These are phyloP conservation scores for Phanerochaete sordida DNA, from an alignment of 768 basidiomycete species.

Conservation along the genomic window DNA sequence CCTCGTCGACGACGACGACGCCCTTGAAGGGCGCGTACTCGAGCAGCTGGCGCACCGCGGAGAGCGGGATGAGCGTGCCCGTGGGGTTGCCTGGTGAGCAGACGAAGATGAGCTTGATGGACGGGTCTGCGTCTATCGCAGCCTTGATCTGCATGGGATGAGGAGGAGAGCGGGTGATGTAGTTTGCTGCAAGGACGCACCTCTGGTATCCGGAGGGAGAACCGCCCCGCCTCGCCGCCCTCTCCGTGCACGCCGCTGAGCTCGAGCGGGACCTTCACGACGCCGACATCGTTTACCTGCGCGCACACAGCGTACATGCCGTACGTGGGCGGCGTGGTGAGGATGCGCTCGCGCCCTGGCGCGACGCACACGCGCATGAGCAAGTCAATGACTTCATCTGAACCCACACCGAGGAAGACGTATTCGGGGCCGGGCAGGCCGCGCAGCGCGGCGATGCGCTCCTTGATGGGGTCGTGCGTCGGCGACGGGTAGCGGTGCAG, in stretches of 20 bases:
- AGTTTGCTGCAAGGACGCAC: conserved; percentile 36
- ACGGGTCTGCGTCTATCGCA: conserved; percentile 61
- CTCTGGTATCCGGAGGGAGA: conserved; percentile 71
- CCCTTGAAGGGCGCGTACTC: conserved; percentile 85
- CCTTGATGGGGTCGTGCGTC: conserved; percentile 75
- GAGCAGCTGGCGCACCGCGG: conserved; percentile 63
- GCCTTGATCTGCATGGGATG: conserved; percentile 55
- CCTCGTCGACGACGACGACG: conserved; percentile 92
- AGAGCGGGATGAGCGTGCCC: conserved; percentile 77
- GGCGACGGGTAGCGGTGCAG: conserved; percentile 96
- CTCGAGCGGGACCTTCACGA: conserved; percentile 75
- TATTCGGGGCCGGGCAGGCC: conserved; percentile 54
- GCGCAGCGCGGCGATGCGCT: conserved; percentile 69
- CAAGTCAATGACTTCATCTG: conserved; percentile 94
- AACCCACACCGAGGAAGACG: conserved; percentile 94
- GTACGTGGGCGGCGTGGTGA: conserved; percentile 93
- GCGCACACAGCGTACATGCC: conserved; percentile 97
- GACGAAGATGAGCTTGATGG: conserved; percentile 89
- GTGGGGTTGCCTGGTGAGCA: conserved; percentile 98
- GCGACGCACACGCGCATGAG: conserved; percentile 86
- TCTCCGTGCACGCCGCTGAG: conserved; percentile 58
- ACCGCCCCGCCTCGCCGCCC: conserved; percentile 67
- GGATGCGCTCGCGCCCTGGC: conserved; percentile 76
- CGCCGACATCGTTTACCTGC: conserved; percentile 87
- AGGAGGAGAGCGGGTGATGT: neutral